Evolutionary conservation across 768 basidiomycete species (phyloP).

Genomic region (Hygrophoropsis aurantiaca): DNA sequence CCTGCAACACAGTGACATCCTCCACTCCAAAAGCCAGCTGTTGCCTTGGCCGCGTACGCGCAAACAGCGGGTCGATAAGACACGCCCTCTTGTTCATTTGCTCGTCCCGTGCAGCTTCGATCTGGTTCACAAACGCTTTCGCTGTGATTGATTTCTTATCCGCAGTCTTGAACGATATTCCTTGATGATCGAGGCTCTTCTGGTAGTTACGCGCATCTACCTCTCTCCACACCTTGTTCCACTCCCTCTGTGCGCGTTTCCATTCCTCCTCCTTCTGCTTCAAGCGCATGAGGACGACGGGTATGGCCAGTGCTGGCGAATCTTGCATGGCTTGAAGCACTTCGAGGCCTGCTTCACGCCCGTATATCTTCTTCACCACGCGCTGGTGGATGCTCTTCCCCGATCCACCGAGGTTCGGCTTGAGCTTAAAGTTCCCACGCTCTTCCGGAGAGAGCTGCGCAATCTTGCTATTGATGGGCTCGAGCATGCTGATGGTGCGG

Average conservation of each 20-base stretch:
- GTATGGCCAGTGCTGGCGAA: conserved; percentile 83
- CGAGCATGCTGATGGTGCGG: conserved; percentile 86
- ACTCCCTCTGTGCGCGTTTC: conserved; percentile 95
- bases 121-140: conserved; percentile 79
- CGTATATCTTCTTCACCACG: conserved; percentile 96
- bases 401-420: conserved; percentile 83
- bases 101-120: conserved; percentile 81
- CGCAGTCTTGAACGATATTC: conserved; percentile 81
- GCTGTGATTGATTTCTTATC: conserved; percentile 84
- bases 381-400: conserved; percentile 88
- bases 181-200: conserved; percentile 93
- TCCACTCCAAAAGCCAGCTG: conserved; percentile 80
- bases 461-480: conserved; percentile 90
- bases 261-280: conserved; percentile 99
- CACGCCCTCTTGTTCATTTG: conserved; percentile 75
- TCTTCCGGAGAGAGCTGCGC: conserved; percentile 74
- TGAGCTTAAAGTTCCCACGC: conserved; percentile 76
- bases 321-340: conserved; percentile 91
- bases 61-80: conserved; percentile 47
- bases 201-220: conserved; percentile 92
- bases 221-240: conserved; percentile 99
- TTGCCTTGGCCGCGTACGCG: conserved; percentile 65
- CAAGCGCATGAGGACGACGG: conserved; percentile 83
- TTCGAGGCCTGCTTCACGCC: conserved; percentile 77
- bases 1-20: conserved; percentile 78